These are phyloP conservation scores for Beauveria australis DNA, from an alignment of 2,329 filamentous ascomycete species.

Conservation along the genomic window DNA sequence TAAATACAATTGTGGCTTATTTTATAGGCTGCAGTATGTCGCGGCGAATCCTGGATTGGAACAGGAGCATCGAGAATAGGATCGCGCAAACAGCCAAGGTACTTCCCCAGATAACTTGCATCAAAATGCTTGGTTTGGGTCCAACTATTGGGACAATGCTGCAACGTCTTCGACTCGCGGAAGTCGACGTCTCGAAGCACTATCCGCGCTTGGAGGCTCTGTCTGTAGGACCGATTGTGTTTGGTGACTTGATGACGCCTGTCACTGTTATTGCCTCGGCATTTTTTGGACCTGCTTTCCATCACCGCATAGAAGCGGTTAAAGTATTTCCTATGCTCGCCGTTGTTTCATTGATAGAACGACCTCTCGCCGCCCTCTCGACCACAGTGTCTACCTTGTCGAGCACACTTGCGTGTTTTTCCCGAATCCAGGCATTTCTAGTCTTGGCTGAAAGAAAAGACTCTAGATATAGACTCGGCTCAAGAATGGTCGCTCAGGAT, in stretches of 20 bases:
- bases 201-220: background rate
- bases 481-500: no score
- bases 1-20: background rate
- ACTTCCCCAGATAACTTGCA: background rate
- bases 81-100: background rate
- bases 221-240: background rate
- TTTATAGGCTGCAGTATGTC: background rate
- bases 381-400: background rate
- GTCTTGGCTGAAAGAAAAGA: no score
- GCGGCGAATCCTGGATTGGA: background rate
- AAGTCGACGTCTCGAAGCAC: background rate
- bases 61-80: background rate
- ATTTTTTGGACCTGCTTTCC: background rate
- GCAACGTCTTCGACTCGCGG: background rate
- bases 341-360: background rate
- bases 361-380: background rate
- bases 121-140: constrained; percentile 3
- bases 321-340: background rate
- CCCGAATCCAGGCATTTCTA: background rate
- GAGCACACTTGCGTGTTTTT: background rate
- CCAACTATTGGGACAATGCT: background rate
- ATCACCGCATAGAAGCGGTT: background rate
- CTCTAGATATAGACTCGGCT: no score
- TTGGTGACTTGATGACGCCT: background rate
- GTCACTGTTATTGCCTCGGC: background rate